Base-by-base conservation (phyloP, 345 rosid species). In the Luvunga scandens region DNA sequence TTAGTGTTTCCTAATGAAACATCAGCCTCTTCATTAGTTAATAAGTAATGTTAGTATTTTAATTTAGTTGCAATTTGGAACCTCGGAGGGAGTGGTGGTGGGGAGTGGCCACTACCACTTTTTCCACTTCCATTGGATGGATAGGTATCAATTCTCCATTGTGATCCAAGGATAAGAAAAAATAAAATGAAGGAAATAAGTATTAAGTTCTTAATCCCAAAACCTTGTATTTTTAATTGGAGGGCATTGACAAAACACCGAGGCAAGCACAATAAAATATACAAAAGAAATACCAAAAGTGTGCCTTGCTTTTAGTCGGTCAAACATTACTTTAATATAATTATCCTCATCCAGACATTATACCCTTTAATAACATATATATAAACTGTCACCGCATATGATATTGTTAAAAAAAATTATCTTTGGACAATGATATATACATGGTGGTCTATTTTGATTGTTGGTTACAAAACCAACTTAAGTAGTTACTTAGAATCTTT, bases 71-170 rank as follows among this genome's bases (percentile, higher is more conserved):
- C 68, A 56, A 45, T 77, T 56, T 33, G 36, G 13, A 28, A 71
- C 60, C 34, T 53, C 6, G 45, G 73, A 66, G 45, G 8, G 63
- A 50, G 27, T 14, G 56, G 42, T 61, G 77, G 75, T 74, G 82
- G 77, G 50, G 71, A 82, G 82, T 85, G 85, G 88, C 78, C 88
- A 83, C 75, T 67, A 75, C 56, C 63, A 36, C 59, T 75, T 66
- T 24, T 57, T 72, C 85, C 85, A 83, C 85, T 72, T 72, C 72
- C 73, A 71, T 81, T 81, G 83, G 82, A 83, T 75, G 79, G 64
- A 65, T 65, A 77, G 50, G 67, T 38, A 66, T 39, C 76, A 69
- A 72, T 76, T 78, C 61, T 28, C 86, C 84, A 80, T 81, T 72
- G 75, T 59, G 72, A 39, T 74, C 24, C 61, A 48, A 78, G 75